phyloP scores from a whole-genome alignment of 2,329 filamentous ascomycete species.

The Colletotrichum paranaense region DNA sequence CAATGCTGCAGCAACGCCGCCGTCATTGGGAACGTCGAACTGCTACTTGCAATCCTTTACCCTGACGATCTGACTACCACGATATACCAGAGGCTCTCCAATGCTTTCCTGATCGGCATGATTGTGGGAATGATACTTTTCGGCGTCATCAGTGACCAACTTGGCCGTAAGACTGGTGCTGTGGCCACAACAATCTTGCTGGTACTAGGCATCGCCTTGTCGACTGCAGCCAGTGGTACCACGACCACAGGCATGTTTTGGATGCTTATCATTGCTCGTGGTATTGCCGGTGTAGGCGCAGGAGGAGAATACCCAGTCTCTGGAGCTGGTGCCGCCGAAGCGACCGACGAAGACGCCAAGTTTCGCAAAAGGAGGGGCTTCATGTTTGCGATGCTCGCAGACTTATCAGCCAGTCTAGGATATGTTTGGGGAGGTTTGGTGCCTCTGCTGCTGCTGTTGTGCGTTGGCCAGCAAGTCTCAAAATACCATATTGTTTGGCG shows the following conservation, averaged over 20 bases:
- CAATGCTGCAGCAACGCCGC: slow-evolving; percentile 49
- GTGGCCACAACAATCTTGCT: slow-evolving; percentile 59
- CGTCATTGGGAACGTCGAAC: slow-evolving; percentile 57
- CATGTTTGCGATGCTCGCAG: slow-evolving; percentile 66
- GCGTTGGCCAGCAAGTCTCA: slow-evolving; percentile 55
- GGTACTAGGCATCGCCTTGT: slow-evolving; percentile 57
- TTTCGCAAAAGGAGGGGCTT: slow-evolving; percentile 62
- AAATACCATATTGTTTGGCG: slow-evolving; percentile 61
- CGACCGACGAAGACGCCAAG: slow-evolving; percentile 59
- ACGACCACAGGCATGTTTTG: slow-evolving; percentile 55
- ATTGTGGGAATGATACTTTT: slow-evolving; percentile 68
- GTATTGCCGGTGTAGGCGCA: slow-evolving; percentile 55
- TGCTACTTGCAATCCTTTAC: slow-evolving; percentile 54
- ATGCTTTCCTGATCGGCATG: slow-evolving; percentile 66
- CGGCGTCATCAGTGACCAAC: slow-evolving; percentile 59
- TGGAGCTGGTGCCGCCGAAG: slow-evolving; percentile 61
- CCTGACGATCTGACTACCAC: slow-evolving; percentile 52
- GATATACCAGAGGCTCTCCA: slow-evolving; percentile 63
- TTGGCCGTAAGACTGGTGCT: slow-evolving; percentile 61
- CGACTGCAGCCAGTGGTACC: slow-evolving; percentile 56
- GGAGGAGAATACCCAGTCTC: slow-evolving; percentile 66
- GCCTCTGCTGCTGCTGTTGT: slow-evolving; percentile 62
- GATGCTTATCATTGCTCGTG: slow-evolving; percentile 59
- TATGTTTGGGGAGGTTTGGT: slow-evolving; percentile 62
- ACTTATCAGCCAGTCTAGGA: slow-evolving; percentile 61